Evolutionary conservation across 2,329 filamentous ascomycete species (phyloP), one percentile per base, ranked within the genome.

Genomic region (Colletotrichum sp.): DNA sequence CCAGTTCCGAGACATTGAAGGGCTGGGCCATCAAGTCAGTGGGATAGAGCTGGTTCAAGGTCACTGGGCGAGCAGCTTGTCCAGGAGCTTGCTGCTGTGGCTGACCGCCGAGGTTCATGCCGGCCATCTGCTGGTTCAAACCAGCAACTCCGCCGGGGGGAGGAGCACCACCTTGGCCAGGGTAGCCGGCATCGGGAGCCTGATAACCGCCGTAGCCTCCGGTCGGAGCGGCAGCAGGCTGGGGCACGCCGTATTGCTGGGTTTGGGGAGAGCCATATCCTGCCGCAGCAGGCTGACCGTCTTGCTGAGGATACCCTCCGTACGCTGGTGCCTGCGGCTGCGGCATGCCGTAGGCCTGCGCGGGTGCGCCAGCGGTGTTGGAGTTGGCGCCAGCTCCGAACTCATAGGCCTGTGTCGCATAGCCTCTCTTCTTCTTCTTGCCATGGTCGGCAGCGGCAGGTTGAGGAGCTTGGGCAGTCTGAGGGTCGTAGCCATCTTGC

Each of bases 381-480:
- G 73, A 73, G 90, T 99, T 99, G 82, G 95, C 95, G 81, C 96
- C 97, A 67, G 92, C 91, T 67, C 95, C 95, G 81, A 99, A 97
- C 76, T 98, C 96, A 85, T 98, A 99, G 62, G 96, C 96, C 85
- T 98, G 95, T 73, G 95, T 95, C 71, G 97, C 97, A 88, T 99
- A 99, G 73, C 95, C 94, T 89, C 96, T 92, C 91, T 98, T 98
- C 92, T 98, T 98, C 89, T 96, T 96, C 85, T 91, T 93, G 78
- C 87, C 89, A 63, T 88, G 87, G 59, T 89, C 88, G 34, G 85
- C 81, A 59, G 79, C 82, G 12, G 85, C 81, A 13, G 83, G 82
- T 57, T 84, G 84, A 32, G 76, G 30, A 65, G 69, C 73, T 73
- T 72, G 73, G 60, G 80, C 82, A 63, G 84, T 78, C 71, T 86